phyloP scores from a whole-genome alignment of 257 asterid species.

The Lantana camara region DNA sequence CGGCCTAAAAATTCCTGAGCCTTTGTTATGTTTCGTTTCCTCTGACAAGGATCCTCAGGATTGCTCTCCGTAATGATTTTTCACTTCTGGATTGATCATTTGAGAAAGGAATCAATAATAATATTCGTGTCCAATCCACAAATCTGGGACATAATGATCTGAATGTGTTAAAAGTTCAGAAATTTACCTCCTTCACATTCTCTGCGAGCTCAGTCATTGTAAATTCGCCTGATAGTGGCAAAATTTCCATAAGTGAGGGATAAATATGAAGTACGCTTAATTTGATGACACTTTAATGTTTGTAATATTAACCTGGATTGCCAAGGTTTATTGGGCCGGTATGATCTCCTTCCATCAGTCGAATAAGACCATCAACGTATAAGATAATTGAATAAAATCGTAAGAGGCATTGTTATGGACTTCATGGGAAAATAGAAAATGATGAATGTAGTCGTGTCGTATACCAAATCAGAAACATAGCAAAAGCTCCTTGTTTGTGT shows the following conservation, averaged over 20 bases:
- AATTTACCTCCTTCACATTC: conserved; percentile 84
- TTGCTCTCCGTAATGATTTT: conserved; percentile 81
- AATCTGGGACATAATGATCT: not conserved
- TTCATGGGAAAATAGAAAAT: not conserved
- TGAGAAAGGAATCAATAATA: conserved; percentile 35
- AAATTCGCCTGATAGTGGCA: conserved; percentile 71
- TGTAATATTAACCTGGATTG: conserved; percentile 70
- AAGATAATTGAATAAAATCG: conserved; percentile 15
- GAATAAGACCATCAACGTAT: conserved; percentile 90
- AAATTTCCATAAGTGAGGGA: conserved; percentile 20
- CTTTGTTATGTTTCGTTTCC: conserved; percentile 86
- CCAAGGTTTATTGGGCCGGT: conserved; percentile 96
- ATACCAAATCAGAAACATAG: conserved; percentile 93
- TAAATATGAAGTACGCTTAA: not conserved
- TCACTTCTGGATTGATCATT: conserved; percentile 78
- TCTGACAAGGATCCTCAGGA: conserved; percentile 98
- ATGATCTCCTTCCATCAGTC: conserved; percentile 84
- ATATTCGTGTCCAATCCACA: conserved; percentile 7
- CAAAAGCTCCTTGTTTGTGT: conserved; percentile 99
- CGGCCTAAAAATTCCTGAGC: conserved; percentile 76
- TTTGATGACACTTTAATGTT: not conserved
- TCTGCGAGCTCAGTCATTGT: conserved; percentile 97
- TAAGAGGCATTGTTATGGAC: not conserved
- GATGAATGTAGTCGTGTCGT: conserved; percentile 9
- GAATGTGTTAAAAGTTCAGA: not conserved